Base-by-base conservation (phyloP, 2,329 filamentous ascomycete genomes). In the Geosmithia flava region DNA sequence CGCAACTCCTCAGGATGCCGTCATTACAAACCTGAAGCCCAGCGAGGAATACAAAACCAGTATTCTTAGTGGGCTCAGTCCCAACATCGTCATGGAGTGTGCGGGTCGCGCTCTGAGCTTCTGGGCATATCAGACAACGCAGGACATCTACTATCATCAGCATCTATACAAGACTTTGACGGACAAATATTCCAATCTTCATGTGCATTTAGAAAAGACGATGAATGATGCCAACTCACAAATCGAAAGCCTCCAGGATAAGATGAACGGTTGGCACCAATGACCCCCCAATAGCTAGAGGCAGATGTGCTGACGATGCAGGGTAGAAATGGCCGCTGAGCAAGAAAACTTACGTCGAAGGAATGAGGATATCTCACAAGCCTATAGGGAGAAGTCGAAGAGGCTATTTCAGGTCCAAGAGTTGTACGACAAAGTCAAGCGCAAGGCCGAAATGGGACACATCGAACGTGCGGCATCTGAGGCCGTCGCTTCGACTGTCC, bases 31-130 rank as follows among this genome's bases (percentile, higher is more conserved):
- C 29, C 71, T 96, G 41, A 85, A 83, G 51, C 88, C 88, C 0
- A 82, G 80, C 0, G 90, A 96, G 57, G 88, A 94, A 54, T 95
- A 93, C 70, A 95, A 95, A 64, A 88, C 86, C 0, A 90, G 83
- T 51, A 78, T 94, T 0, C 70, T 96, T 11, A 88, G 86, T 58
- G 91, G 91, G 0, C 68, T 96, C 1, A 86, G 80, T 51, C 91
- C 91, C 1, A 82, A 75, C 33, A 73, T 83, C 29, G 85, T 96
- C 53, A 88, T 95, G 75, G 90, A 95, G 56, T 94, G 88, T 63
- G 85, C 87, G 20, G 81, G 83, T 5, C 76, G 86, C 54, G 88
- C 83, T 1, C 64, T 95, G 53, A 79, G 76, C 30, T 95, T 95
- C 60, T 95, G 88, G 83, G 82, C 80, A 29, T 95, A 95, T 57